phyloP scores from a whole-genome alignment of 495 filamentous ascomycete species.

The Extremus antarcticus region DNA sequence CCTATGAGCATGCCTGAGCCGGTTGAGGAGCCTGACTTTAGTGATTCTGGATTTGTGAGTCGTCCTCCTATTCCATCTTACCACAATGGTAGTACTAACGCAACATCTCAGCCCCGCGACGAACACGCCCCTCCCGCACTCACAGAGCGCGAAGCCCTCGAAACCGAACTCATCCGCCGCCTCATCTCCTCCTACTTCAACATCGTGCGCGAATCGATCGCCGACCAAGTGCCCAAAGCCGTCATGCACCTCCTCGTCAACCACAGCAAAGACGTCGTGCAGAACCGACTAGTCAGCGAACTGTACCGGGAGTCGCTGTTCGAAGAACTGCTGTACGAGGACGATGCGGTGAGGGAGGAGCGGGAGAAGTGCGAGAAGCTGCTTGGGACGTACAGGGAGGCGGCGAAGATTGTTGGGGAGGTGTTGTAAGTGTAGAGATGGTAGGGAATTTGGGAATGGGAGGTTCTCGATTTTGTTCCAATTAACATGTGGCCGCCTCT shows the following conservation, averaged over 20 bases:
- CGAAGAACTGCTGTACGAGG: constrained; percentile 88
- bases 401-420: constrained; percentile 93
- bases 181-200: constrained; percentile 97
- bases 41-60: constrained; percentile 28
- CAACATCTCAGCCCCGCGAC: constrained; percentile 27
- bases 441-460: neutral
- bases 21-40: constrained; percentile 23
- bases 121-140: constrained; percentile 60
- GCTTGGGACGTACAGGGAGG: constrained; percentile 87
- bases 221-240: constrained; percentile 95
- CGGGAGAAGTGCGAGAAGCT: constrained; percentile 96
- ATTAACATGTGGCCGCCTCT: too few species aligned
- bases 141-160: constrained; percentile 89
- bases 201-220: constrained; percentile 93
- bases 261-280: constrained; percentile 92
- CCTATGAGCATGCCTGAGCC: constrained; percentile 21
- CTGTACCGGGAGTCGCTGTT: constrained; percentile 92
- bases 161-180: constrained; percentile 92
- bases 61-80: neutral
- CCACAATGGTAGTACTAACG: neutral
- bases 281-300: constrained; percentile 91
- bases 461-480: neutral
- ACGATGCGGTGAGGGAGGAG: constrained; percentile 93
- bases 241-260: constrained; percentile 99
- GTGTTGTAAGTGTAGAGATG: constrained; percentile 52